These are phyloP conservation scores for Hydnum rufescens DNA, from an alignment of 768 basidiomycete genomes.

Conservation along the genomic window DNA sequence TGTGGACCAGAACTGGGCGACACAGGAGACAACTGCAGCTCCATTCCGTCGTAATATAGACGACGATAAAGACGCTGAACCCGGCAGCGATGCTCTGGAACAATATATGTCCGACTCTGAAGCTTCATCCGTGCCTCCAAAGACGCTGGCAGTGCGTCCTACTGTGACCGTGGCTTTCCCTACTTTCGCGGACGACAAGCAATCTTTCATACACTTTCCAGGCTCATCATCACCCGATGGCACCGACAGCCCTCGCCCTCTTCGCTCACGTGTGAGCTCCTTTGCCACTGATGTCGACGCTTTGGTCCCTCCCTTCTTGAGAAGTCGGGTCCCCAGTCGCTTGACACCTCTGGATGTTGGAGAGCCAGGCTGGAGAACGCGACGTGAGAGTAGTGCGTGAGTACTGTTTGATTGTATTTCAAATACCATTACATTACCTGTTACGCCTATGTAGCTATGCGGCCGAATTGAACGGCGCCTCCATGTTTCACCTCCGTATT, in stretches of 20 bases:
- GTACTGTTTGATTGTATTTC: constrained; percentile 16
- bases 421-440: constrained; percentile 3
- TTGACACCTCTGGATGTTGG: constrained; percentile 25
- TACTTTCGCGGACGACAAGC: constrained; percentile 25
- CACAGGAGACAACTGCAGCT: constrained; percentile 6
- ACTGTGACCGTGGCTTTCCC: constrained; percentile 28
- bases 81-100: neutral
- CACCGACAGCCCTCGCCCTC: constrained; percentile 34
- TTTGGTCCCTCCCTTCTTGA: constrained; percentile 49
- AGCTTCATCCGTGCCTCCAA: neutral
- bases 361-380: constrained; percentile 68
- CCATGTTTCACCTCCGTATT: constrained; percentile 73
- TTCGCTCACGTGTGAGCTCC: constrained; percentile 47
- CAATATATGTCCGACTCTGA: neutral
- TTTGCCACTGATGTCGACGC: constrained; percentile 48
- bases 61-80: constrained; percentile 14
- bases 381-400: constrained; percentile 79
- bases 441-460: constrained; percentile 35
- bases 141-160: neutral
- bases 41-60: constrained; percentile 23
- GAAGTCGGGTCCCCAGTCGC: constrained; percentile 68
- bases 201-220: constrained; percentile 65
- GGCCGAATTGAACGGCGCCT: constrained; percentile 63
- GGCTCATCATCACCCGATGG: constrained; percentile 44
- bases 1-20: constrained; percentile 9